These are phyloP conservation scores for Thelonectria rubi DNA, from an alignment of 2,329 filamentous ascomycete species.

Conservation along the genomic window DNA sequence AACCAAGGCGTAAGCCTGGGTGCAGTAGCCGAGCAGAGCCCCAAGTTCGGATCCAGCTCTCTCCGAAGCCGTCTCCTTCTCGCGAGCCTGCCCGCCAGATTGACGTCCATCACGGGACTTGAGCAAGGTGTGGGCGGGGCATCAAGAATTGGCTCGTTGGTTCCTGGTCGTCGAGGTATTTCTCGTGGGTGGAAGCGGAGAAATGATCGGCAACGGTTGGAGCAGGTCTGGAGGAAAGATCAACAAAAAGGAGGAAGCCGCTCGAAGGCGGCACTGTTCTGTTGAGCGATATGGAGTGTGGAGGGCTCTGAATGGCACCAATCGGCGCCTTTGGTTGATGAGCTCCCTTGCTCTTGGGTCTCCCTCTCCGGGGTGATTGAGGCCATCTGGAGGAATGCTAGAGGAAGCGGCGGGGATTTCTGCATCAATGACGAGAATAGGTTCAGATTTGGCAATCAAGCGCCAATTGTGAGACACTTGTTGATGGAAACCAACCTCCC, in stretches of 20 bases:
- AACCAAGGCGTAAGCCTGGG: slow-evolving; percentile 27
- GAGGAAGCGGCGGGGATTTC: slow-evolving; percentile 3
- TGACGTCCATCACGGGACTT: slow-evolving; percentile 37
- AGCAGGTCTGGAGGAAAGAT: slow-evolving; percentile 22
- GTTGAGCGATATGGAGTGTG: slow-evolving; percentile 4
- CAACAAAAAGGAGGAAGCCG: slow-evolving; percentile 34
- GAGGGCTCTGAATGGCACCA: not conserved
- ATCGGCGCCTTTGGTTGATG: slow-evolving; percentile 3
- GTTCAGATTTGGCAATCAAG: not conserved
- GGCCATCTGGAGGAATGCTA: slow-evolving; percentile 10
- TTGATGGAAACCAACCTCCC: slow-evolving; percentile 3
- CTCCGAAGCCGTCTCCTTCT: slow-evolving; percentile 23
- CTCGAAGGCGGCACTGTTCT: slow-evolving; percentile 26
- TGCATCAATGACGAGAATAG: not conserved
- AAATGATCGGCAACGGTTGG: slow-evolving; percentile 35
- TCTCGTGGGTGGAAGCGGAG: slow-evolving; percentile 27
- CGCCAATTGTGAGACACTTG: slow-evolving; percentile 23
- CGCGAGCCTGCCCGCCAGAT: slow-evolving; percentile 37
- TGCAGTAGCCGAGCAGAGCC: slow-evolving; percentile 19
- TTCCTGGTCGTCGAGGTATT: slow-evolving; percentile 29
- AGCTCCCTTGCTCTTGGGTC: slow-evolving; percentile 5
- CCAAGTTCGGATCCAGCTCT: slow-evolving; percentile 29
- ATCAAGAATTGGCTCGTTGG: too few species aligned
- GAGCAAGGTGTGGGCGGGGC: slow-evolving; percentile 35
- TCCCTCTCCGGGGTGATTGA: not conserved